These are phyloP conservation scores for peach (Prunus persica) DNA, from an alignment of 306 rosid genomes.

Conservation along the genomic window DNA sequence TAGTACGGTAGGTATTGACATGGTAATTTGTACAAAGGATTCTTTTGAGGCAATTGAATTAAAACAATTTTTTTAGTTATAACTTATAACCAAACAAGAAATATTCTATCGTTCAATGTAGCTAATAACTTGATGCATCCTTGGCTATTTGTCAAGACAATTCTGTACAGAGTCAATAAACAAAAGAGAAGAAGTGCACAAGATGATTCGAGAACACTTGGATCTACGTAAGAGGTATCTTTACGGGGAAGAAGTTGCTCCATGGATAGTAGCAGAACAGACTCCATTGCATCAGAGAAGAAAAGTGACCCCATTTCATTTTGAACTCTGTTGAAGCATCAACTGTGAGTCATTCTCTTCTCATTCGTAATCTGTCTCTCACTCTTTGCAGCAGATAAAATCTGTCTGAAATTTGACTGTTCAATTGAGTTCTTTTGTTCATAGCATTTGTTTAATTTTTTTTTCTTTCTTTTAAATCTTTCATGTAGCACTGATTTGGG, in stretches of 20 bases:
- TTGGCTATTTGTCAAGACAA: neutral
- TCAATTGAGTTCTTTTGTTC: slow-evolving; percentile 17
- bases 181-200: slow-evolving; percentile 37
- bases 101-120: neutral
- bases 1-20: neutral
- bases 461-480: slow-evolving; percentile 11
- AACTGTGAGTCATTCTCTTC: slow-evolving; percentile 23
- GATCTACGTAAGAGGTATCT: slow-evolving; percentile 38
- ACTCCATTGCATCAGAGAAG: slow-evolving; percentile 12
- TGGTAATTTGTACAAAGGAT: neutral
- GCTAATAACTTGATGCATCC: neutral
- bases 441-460: slow-evolving; percentile 14
- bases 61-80: neutral
- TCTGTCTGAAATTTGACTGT: slow-evolving; percentile 10
- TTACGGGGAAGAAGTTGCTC: slow-evolving; percentile 30
- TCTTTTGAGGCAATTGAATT: neutral
- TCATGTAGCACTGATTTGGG: slow-evolving; percentile 58
- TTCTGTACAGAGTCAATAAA: slow-evolving; percentile 21
- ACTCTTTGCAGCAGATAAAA: slow-evolving; percentile 8
- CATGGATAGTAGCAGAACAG: slow-evolving; percentile 26
- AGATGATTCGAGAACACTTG: slow-evolving; percentile 38
- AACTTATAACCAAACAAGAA: neutral
- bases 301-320: slow-evolving; percentile 36
- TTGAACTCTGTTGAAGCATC: slow-evolving; percentile 37
- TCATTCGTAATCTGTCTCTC: neutral